Conservation (phyloP, 257 asterid species). For the Nicotiana tabacum region DNA sequence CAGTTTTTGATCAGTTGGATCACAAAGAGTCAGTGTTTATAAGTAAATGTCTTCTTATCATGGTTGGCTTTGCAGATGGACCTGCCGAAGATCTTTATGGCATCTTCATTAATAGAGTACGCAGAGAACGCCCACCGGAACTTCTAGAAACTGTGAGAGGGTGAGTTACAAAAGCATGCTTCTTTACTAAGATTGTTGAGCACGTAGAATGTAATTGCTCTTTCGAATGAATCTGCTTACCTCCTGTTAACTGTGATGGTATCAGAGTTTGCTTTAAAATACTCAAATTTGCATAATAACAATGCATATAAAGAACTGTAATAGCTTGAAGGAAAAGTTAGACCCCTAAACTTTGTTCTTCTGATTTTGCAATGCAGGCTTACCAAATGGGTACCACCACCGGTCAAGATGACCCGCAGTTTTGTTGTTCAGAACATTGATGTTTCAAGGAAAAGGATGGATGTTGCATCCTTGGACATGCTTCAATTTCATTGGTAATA, state of each 20-base stretch:
- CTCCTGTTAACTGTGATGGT: neutral
- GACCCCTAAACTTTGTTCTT: neutral
- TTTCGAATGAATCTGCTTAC: neutral
- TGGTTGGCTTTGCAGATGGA: constrained; percentile 53
- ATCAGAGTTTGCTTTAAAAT: neutral
- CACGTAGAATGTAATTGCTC: neutral
- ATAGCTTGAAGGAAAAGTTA: neutral
- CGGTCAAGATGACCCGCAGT: constrained; percentile 91
- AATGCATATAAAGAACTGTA: neutral
- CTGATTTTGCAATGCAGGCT: constrained; percentile 45
- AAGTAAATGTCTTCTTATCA: neutral
- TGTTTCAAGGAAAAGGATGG: constrained; percentile 88
- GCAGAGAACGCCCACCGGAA: constrained; percentile 94
- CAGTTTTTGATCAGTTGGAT: neutral
- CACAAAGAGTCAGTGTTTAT: neutral
- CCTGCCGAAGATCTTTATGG: constrained; percentile 99
- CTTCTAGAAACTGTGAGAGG: constrained; percentile 80
- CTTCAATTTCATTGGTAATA: constrained; percentile 97
- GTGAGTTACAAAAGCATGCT: constrained; percentile 30
- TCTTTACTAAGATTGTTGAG: neutral
- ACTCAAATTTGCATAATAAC: neutral
- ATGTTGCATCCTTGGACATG: constrained; percentile 85
- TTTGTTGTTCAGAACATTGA: constrained; percentile 72
- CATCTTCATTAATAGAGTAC: constrained; percentile 82
- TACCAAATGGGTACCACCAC: constrained; percentile 99